These are phyloP conservation scores for Malbranchea zuffiana DNA, from an alignment of 2,329 filamentous ascomycete species.

Conservation along the genomic window DNA sequence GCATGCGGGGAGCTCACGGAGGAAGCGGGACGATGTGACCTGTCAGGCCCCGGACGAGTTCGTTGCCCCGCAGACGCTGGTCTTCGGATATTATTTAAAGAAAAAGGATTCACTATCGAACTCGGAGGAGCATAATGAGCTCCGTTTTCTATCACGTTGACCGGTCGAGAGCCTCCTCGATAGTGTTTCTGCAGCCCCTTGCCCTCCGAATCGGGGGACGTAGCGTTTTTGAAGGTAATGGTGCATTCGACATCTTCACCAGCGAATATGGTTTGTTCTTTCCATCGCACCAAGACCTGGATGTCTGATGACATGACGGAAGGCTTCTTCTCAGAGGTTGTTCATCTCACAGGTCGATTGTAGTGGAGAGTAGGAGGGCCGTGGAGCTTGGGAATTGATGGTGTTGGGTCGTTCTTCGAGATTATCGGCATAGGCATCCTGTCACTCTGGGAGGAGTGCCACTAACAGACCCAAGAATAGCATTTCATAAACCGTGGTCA, in stretches of 20 bases:
- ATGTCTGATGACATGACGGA: conserved; percentile 53
- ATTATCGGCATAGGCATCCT: conserved; percentile 4
- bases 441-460: conserved; percentile 1
- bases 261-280: conserved; percentile 86
- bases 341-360: too few species aligned
- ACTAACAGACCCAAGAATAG: neutral
- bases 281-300: conserved; percentile 90
- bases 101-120: conserved; percentile 28
- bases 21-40: conserved; percentile 29
- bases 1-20: conserved; percentile 32
- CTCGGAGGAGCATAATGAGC: conserved; percentile 32
- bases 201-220: conserved; percentile 32
- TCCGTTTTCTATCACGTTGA: conserved; percentile 24
- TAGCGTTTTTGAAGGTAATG: conserved; percentile 89
- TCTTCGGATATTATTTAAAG: conserved; percentile 27
- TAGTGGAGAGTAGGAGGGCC: too few species aligned
- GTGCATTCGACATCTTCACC: conserved; percentile 92
- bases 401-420: too few species aligned
- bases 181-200: conserved; percentile 25
- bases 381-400: too few species aligned
- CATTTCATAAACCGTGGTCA: too few species aligned
- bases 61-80: conserved; percentile 25
- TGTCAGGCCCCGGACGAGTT: conserved; percentile 19
- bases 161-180: conserved; percentile 29
- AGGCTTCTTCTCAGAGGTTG: conserved; percentile 4